These are phyloP conservation scores for Coemansia sp. DNA, from an alignment of 192 early-diverging fungal genomes.

Conservation along the genomic window DNA sequence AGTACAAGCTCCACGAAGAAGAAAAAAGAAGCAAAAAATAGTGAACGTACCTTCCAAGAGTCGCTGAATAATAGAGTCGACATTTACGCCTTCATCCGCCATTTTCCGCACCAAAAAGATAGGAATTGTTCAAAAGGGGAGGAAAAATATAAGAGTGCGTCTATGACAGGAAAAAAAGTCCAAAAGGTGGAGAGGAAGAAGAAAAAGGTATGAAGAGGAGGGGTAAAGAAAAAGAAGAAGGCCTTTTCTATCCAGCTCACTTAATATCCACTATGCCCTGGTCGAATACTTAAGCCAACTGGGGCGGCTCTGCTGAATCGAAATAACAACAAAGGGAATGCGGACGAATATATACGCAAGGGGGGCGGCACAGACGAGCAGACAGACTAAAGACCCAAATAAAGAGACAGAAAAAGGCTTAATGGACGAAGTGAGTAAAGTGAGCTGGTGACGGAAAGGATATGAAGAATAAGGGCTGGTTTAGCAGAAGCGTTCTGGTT, in stretches of 20 bases:
- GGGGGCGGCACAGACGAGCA: not conserved
- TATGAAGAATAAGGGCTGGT: not conserved
- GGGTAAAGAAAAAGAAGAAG: not conserved
- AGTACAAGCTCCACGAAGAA: slow-evolving; percentile 1
- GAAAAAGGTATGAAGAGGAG: not conserved
- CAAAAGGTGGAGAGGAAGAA: not conserved
- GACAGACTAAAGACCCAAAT: too few species aligned
- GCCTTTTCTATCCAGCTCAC: not conserved
- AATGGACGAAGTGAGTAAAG: not conserved
- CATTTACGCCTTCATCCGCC: slow-evolving; percentile 52
- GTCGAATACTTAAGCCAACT: too few species aligned
- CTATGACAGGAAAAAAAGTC: not conserved
- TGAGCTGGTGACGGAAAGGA: not conserved
- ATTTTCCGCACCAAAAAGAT: slow-evolving; percentile 22
- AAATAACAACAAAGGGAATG: slow-evolving; percentile 4
- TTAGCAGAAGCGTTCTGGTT: too few species aligned
- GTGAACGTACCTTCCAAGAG: slow-evolving; percentile 48
- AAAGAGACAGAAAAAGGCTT: too few species aligned
- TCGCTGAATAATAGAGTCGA: slow-evolving; percentile 56
- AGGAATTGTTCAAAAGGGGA: not conserved
- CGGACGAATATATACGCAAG: slow-evolving; percentile 2
- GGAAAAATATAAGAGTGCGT: not conserved
- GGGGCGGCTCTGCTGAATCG: not conserved
- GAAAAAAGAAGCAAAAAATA: slow-evolving; percentile 5
- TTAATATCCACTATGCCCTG: not conserved